Evolutionary conservation across 257 asterid genomes (phyloP).

Genomic region (Solanum commersonii): DNA sequence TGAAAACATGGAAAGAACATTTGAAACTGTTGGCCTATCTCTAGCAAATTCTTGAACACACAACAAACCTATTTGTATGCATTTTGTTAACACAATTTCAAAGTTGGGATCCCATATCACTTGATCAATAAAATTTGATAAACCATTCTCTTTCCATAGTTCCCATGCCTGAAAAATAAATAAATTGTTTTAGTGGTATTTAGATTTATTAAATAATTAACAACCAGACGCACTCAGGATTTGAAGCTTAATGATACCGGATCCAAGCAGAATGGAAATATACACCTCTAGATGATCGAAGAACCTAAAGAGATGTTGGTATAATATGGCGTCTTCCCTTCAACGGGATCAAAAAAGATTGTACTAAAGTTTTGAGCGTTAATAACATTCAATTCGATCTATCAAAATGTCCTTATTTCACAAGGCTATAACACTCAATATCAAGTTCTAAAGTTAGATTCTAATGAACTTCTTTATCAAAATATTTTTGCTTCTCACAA

Average conservation of each 20-base stretch:
- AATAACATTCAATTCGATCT: not conserved
- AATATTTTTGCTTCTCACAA: not conserved
- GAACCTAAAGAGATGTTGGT: not conserved
- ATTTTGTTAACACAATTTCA: conserved; percentile 19
- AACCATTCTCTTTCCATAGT: conserved; percentile 28
- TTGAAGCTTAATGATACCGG: not conserved
- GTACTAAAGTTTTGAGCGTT: not conserved
- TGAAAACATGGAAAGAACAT: conserved; percentile 34
- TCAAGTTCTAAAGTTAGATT: not conserved
- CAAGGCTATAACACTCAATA: not conserved
- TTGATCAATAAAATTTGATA: conserved; percentile 38
- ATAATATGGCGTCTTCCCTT: not conserved
- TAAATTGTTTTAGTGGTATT: not conserved
- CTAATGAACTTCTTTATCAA: no score
- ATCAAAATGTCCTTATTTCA: not conserved
- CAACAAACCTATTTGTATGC: conserved; percentile 40
- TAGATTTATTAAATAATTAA: not conserved
- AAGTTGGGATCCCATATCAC: conserved; percentile 17
- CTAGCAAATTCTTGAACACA: conserved; percentile 44
- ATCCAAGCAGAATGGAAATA: not conserved
- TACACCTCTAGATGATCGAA: not conserved
- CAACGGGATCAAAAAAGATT: not conserved
- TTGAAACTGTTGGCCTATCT: conserved; percentile 40
- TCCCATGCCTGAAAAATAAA: conserved; percentile 44
- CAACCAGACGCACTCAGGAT: not conserved